Evolutionary conservation across 768 basidiomycete species (phyloP).

Genomic region (Lentinula aciculospora): DNA sequence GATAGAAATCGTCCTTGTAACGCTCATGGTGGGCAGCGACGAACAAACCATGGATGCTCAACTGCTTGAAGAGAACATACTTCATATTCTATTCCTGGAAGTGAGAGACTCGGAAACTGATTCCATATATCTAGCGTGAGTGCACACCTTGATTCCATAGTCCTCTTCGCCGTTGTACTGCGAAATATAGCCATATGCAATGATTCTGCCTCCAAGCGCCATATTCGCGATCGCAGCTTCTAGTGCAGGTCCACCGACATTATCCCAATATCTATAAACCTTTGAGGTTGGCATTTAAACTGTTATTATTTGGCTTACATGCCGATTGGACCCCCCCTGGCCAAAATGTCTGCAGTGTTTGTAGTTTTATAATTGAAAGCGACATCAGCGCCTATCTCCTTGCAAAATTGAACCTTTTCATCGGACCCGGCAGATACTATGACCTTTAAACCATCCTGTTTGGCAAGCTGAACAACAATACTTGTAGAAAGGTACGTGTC

Average conservation of each 20-base stretch:
- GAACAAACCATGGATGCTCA: conserved; percentile 36
- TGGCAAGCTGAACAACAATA: not conserved
- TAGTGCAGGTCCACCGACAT: conserved; percentile 55
- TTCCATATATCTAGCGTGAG: too few relatives aligned
- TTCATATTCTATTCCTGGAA: conserved; percentile 24
- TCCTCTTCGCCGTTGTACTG: not conserved
- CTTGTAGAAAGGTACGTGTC: not conserved
- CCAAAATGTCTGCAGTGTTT: conserved; percentile 43
- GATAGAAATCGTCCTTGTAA: conserved; percentile 36
- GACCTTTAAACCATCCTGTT: conserved; percentile 37
- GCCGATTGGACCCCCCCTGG: conserved; percentile 46
- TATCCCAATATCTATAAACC: conserved; percentile 42
- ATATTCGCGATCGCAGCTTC: conserved; percentile 51
- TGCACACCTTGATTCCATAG: not conserved
- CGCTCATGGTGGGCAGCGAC: conserved; percentile 24
- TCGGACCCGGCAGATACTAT: conserved; percentile 70
- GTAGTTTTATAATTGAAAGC: conserved; percentile 73
- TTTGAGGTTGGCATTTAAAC: not conserved
- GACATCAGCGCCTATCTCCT: conserved; percentile 57
- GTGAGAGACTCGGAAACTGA: not conserved
- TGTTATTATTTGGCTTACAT: conserved; percentile 30
- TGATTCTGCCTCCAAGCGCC: conserved; percentile 39
- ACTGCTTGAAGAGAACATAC: conserved; percentile 24
- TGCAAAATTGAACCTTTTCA: conserved; percentile 61
- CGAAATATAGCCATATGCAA: conserved; percentile 20